A percentile compares a stretch with the other conserved stretches of the same genome.
Conservation (phyloP, 768 basidiomycete genomes). For the Kondoa malvinella region DNA sequence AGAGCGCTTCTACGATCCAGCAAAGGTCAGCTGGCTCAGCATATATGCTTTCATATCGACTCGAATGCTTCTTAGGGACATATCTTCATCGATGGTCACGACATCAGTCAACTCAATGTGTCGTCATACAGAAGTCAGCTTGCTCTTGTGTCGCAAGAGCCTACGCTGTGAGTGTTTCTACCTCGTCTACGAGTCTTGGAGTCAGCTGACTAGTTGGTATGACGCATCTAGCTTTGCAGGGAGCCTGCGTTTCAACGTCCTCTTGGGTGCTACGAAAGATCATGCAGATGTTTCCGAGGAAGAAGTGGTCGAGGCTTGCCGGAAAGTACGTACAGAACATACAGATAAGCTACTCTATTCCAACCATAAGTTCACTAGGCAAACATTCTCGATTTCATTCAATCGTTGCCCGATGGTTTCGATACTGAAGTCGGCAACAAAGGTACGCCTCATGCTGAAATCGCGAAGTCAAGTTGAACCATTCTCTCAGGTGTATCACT, state of each 20-base stretch:
- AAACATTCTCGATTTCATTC: conserved; percentile 16
- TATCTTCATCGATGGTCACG: conserved; percentile 31
- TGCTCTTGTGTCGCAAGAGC: conserved; percentile 38
- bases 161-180: too few species aligned
- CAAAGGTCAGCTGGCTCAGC: too few species aligned
- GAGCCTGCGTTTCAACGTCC: conserved; percentile 35
- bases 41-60: too few species aligned
- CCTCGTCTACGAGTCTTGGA: too few species aligned
- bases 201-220: too few species aligned
- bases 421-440: conserved; percentile 28
- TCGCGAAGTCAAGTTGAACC: too few species aligned
- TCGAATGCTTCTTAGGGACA: too few species aligned
- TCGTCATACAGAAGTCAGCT: conserved; percentile 33
- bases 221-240: conserved; percentile 32
- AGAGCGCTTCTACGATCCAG: conserved; percentile 28
- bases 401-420: conserved; percentile 23
- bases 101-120: conserved; percentile 35
- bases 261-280: conserved; percentile 35
- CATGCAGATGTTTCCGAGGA: conserved; percentile 35
- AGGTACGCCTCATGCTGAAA: too few species aligned
- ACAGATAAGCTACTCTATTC: too few species aligned
- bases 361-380: too few species aligned
- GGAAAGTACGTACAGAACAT: too few species aligned
- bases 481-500: too few species aligned
- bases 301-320: conserved; percentile 34